Percentiles rank a stretch among this genome's conserved stretches.
Conservation (phyloP, 805 yeast species). For the Kodamaea jinghongensis region DNA sequence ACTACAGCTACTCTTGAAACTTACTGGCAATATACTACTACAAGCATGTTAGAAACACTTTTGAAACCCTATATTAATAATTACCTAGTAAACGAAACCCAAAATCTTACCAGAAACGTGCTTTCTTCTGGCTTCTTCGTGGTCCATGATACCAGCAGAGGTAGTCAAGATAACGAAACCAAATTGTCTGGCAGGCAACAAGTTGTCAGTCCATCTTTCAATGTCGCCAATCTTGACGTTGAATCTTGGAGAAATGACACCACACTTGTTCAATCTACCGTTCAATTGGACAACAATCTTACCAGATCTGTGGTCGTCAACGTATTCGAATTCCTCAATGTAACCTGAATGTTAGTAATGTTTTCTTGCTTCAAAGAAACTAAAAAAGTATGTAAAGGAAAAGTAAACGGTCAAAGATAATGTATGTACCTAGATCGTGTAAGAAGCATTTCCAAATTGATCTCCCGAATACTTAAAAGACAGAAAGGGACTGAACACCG, state of each 20-base stretch:
- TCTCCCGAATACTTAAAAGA: constrained; percentile 98
- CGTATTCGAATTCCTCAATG: constrained; percentile 98
- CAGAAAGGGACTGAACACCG: constrained; percentile 88
- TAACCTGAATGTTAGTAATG: constrained; percentile 41
- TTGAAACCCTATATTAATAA: not conserved
- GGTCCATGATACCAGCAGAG: constrained; percentile 29
- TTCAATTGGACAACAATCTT: constrained; percentile 94
- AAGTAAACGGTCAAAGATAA: constrained; percentile 58
- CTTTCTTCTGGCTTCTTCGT: constrained; percentile 29
- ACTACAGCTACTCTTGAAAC: too few species aligned
- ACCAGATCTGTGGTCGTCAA: constrained; percentile 98
- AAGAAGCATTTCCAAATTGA: constrained; percentile 60
- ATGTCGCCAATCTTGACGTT: constrained; percentile 25
- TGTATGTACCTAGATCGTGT: constrained; percentile 49
- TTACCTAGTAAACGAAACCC: constrained; percentile 23
- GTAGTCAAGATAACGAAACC: constrained; percentile 27
- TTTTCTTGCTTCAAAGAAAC: constrained; percentile 3
- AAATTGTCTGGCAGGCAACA: constrained; percentile 28
- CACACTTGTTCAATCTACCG: constrained; percentile 63
- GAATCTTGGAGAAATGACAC: constrained; percentile 27
- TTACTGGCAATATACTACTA: too few species aligned
- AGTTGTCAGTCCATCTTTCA: constrained; percentile 28
- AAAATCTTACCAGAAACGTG: constrained; percentile 28
- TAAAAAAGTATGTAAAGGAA: constrained; percentile 51
- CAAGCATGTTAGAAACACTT: too few species aligned